Evolutionary conservation across 2,329 filamentous ascomycete species (phyloP), one percentile per base, ranked within the genome.

Genomic region (Beauveria scarabaeidicola): DNA sequence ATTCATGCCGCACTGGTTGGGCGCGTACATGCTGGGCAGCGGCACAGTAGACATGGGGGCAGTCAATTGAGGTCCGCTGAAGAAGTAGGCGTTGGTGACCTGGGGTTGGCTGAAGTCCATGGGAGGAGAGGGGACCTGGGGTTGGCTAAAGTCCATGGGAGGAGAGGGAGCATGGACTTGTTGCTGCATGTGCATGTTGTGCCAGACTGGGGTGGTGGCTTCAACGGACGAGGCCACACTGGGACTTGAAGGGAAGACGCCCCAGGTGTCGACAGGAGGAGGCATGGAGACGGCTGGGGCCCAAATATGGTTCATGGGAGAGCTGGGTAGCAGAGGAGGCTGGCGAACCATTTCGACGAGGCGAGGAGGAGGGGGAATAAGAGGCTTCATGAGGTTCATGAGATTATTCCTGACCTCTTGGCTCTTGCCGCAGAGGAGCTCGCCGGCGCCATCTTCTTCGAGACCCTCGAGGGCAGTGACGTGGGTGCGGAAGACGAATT

Each of bases 361-460:
- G 72, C 90, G 88, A 56, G 92, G 93, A 66, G 91, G 91, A 61
- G 90, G 86, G 54, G 89, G 92, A 62, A 95, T 84, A 64, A 97
- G 81, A 60, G 95, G 86, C 73, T 92, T 89, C 80, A 97, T 91
- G 69, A 97, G 81, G 67, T 82, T 84, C 79, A 89, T 83, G 76
- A 99, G 88, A 72, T 84, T 87, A 69, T 80, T 85, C 83, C 96
- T 96, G 75, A 97, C 93, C 67, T 97, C 91, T 66, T 96, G 91
- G 70, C 90, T 91, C 77, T 90, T 90, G 65, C 92, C 92, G 70
- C 89, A 88, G 62, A 97, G 85, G 65, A 99, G 81, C 78, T 99
- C 94, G 64, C 94, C 94, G 52, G 89, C 90, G 63, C 94, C 94
- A 69, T 97, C 93, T 77, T 97, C 94, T 78, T 99, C 94, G 65